Base-by-base conservation (phyloP, 129 eudicot genomes). In the Deinandra increscens region DNA sequence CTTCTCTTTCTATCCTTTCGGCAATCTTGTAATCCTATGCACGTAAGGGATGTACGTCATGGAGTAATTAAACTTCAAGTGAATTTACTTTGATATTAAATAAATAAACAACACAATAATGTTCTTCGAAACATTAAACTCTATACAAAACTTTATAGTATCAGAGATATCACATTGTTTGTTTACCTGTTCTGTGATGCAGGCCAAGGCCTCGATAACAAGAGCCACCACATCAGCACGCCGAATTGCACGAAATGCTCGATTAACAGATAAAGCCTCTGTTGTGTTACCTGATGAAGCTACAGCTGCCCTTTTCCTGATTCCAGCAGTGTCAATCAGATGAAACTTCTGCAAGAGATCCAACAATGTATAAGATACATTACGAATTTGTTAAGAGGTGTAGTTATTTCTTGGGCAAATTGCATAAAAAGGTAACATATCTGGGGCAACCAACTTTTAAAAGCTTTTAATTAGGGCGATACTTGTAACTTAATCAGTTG, bases 221-320 rank as follows among this genome's bases (percentile, higher is more conserved):
- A 93, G 88, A 71, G 99, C 97, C 43, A 93, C 99, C 64, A 93
- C 97, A 87, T 93, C 99, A 42, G 97, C 87, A 50, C 99, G 95
- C 42, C 99, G 91, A 75, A 94, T 56, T 39, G 99, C 99, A 73
- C 97, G 96, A 66, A 94, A 87, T 61, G 99, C 99, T 64, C 96
- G 85, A 65, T 94, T 94, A 9, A 94, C 99, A 39, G 99, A 94
- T 76, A 94, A 81, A 51, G 93, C 93, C 81, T 93, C 99, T 26
- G 99, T 87, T 58, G 88, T 89, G 90, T 97, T 89, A 51, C 97
- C 97, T 9, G 97, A 84, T 50, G 99, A 89, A 60, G 97, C 97
- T 37, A 93, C 93, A 17, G 95, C 76, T 63, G 99, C 83, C 78
- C 86, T 83, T 82, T 81, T 94, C 78, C 99, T 83, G 60, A 94